Conservation (phyloP, 352 stramenopile genomes). For the Phytophthora melonis region DNA sequence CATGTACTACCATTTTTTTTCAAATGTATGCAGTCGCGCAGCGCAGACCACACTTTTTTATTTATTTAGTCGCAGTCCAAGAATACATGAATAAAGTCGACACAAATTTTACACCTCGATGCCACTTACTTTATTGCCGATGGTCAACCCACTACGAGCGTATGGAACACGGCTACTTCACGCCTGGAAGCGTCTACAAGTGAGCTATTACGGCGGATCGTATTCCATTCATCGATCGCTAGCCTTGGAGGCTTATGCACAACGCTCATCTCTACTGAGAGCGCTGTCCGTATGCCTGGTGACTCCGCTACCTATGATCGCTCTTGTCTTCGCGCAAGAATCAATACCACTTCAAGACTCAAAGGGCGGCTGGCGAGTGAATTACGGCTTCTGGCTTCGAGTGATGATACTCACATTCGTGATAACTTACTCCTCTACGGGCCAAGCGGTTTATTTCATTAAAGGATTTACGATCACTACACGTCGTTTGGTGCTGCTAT, state of each 20-base stretch:
- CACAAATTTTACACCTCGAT: too few species aligned
- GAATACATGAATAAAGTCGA: too few species aligned
- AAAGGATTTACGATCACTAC: slow-evolving; percentile 7
- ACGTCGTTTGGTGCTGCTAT: slow-evolving; percentile 10
- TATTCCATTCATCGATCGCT: slow-evolving; percentile 35
- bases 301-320: slow-evolving; percentile 19
- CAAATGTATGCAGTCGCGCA: too few species aligned
- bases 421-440: not conserved
- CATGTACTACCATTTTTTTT: too few species aligned
- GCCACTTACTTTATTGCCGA: too few species aligned
- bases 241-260: slow-evolving; percentile 18
- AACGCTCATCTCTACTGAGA: not conserved
- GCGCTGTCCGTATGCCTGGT: slow-evolving; percentile 6
- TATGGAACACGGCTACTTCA: not conserved
- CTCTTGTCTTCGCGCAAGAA: slow-evolving; percentile 23
- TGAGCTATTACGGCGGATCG: slow-evolving; percentile 31
- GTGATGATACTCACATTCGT: not conserved
- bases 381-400: slow-evolving; percentile 34
- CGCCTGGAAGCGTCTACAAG: slow-evolving; percentile 20
- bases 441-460: slow-evolving; percentile 9
- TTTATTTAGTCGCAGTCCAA: too few species aligned
- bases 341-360: slow-evolving; percentile 28
- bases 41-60: too few species aligned
- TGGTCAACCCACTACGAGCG: too few species aligned
- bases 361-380: slow-evolving; percentile 17